These are phyloP conservation scores for Trametes maxima DNA, from an alignment of 768 basidiomycete genomes.

Conservation along the genomic window DNA sequence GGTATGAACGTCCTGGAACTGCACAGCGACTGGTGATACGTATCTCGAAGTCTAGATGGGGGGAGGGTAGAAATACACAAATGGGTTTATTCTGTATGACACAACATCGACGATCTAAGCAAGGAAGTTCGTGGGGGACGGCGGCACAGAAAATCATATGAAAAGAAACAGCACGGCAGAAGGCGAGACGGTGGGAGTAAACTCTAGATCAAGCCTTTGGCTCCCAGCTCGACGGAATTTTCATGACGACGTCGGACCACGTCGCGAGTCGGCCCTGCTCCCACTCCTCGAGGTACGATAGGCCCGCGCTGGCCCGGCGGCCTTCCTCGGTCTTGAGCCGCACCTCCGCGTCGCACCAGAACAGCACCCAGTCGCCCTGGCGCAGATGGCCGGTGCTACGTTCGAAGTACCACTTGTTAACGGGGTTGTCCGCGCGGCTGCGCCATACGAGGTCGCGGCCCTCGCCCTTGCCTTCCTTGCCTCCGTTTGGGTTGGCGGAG, in stretches of 20 bases:
- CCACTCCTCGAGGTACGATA: constrained; percentile 77
- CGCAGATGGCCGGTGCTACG: constrained; percentile 89
- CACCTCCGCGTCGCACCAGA: constrained; percentile 98
- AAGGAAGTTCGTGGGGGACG: not conserved
- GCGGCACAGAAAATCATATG: not conserved
- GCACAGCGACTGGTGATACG: not conserved
- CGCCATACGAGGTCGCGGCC: constrained; percentile 98
- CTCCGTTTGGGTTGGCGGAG: constrained; percentile 94
- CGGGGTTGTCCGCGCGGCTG: constrained; percentile 87
- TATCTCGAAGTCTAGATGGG: constrained; percentile 7
- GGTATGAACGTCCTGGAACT: not conserved
- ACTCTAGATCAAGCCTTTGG: constrained; percentile 7
- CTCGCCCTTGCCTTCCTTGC: constrained; percentile 84
- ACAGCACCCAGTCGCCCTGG: constrained; percentile 87
- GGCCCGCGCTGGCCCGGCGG: constrained; percentile 58
- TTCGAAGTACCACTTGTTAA: constrained; percentile 99
- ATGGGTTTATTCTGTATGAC: not conserved
- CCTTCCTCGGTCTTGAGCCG: constrained; percentile 71
- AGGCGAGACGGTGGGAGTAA: not conserved
- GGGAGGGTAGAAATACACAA: constrained; percentile 13
- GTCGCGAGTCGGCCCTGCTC: constrained; percentile 67
- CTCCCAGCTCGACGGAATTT: constrained; percentile 82
- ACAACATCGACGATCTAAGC: constrained; percentile 7
- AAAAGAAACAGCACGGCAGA: not conserved
- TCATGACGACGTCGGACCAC: constrained; percentile 70